Evolutionary conservation across 108 stramenopile genomes (phyloP).

Genomic region (Skeletonema menzelii): DNA sequence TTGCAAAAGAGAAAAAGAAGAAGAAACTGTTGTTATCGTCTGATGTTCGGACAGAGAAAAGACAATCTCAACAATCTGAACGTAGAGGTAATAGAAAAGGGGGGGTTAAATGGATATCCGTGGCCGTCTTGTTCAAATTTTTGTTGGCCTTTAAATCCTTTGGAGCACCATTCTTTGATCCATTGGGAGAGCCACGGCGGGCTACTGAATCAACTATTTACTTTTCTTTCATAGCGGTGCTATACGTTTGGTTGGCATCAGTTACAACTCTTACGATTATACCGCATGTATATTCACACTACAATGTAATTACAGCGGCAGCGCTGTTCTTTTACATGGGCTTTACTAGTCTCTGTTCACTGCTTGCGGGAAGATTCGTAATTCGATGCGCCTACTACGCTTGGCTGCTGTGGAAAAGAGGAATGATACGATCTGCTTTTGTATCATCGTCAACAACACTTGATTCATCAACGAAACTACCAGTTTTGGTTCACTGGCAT

Average conservation of each 20-base stretch:
- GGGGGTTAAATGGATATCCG: slow-evolving; percentile 42
- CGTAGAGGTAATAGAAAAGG: slow-evolving; percentile 12
- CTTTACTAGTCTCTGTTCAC: slow-evolving; percentile 32
- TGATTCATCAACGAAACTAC: slow-evolving; percentile 13
- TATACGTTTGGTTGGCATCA: slow-evolving; percentile 51
- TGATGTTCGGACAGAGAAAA: not conserved
- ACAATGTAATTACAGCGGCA: slow-evolving; percentile 53
- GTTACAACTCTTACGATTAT: slow-evolving; percentile 47
- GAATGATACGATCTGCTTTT: not conserved
- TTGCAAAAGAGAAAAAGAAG: not conserved
- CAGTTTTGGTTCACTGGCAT: slow-evolving; percentile 42
- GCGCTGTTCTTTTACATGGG: slow-evolving; percentile 58
- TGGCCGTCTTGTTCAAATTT: slow-evolving; percentile 38
- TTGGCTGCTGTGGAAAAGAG: slow-evolving; percentile 29
- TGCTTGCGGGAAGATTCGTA: slow-evolving; percentile 42
- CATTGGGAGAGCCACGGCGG: slow-evolving; percentile 47
- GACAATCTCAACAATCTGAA: not conserved
- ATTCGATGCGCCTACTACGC: slow-evolving; percentile 42
- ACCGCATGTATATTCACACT: slow-evolving; percentile 51
- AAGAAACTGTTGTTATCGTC: not conserved
- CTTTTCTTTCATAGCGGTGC: slow-evolving; percentile 42
- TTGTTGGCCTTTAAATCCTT: slow-evolving; percentile 38
- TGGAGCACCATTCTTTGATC: slow-evolving; percentile 50
- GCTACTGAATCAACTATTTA: slow-evolving; percentile 46
- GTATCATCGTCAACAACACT: not conserved